Conservation (phyloP, 208 protist genomes). For the Leishmania turanica region DNA sequence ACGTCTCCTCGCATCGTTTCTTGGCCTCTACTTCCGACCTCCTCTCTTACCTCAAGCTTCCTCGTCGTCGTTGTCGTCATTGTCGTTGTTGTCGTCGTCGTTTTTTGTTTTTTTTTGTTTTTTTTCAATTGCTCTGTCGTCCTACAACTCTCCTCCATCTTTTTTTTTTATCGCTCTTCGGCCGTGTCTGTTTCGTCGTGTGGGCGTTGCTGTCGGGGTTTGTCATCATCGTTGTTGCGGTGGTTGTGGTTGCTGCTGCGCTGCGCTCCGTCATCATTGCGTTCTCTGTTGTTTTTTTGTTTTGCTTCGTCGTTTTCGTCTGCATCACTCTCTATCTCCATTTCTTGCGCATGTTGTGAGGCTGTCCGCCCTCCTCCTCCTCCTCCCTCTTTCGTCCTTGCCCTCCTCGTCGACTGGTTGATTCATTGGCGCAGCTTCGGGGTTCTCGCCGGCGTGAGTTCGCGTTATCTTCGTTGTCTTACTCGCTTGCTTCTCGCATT, state of each 20-base stretch:
- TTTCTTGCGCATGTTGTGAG: constrained; percentile 4
- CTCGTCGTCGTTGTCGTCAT: background rate
- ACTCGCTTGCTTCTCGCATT: background rate
- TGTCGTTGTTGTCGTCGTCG: no score
- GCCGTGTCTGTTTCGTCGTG: background rate
- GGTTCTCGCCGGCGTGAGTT: background rate
- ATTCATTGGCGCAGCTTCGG: background rate
- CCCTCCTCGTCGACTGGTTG: background rate
- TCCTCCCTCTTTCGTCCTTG: background rate
- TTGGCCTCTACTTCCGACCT: background rate
- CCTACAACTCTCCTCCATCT: background rate
- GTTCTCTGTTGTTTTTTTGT: background rate
- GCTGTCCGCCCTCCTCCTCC: background rate
- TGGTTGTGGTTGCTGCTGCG: background rate
- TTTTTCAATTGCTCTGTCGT: background rate
- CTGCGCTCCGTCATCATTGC: background rate
- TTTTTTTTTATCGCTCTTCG: background rate
- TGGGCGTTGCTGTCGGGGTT: no score
- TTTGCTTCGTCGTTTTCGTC: background rate
- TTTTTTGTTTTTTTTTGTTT: background rate
- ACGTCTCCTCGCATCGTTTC: background rate
- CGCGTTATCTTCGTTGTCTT: background rate
- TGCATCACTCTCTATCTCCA: background rate
- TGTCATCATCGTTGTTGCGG: background rate
- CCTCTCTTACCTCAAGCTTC: background rate